Percentiles rank a stretch among this genome's conserved stretches.
phyloP scores from a whole-genome alignment of 192 early-diverging fungal species.

The Entomortierella chlamydospora region DNA sequence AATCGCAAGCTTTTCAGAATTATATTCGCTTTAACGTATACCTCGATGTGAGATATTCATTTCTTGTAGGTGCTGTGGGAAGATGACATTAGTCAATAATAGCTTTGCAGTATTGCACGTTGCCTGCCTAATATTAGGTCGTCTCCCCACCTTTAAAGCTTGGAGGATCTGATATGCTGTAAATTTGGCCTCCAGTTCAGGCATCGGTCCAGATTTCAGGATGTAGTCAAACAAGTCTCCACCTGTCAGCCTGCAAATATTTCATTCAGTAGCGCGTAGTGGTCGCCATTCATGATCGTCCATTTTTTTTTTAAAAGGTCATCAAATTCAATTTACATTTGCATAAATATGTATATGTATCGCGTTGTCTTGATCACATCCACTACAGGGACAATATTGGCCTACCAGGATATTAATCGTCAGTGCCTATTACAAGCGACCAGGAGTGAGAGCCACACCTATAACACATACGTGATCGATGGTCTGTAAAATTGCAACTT shows the following conservation, averaged over 20 bases:
- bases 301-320: too few species aligned
- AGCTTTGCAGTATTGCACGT: too few species aligned
- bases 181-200: conserved; percentile 83
- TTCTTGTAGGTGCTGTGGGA: conserved; percentile 76
- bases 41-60: conserved; percentile 88
- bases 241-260: conserved; percentile 69
- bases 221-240: conserved; percentile 94
- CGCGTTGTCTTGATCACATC: conserved; percentile 69
- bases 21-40: conserved; percentile 20
- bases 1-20: neutral
- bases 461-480: conserved; percentile 73
- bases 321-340: conserved; percentile 64
- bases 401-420: conserved; percentile 14
- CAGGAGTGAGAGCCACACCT: too few species aligned
- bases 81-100: too few species aligned
- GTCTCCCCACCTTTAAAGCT: conserved; percentile 76
- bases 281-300: neutral
- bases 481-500: conserved; percentile 78
- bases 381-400: conserved; percentile 77
- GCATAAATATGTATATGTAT: conserved; percentile 81
- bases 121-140: too few species aligned
- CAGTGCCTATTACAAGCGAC: too few species aligned
- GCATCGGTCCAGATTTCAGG: conserved; percentile 69
- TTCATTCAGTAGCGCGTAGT: neutral
- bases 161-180: conserved; percentile 78